phyloP scores from a whole-genome alignment of 2,329 filamentous ascomycete species.

The Bipolaris cookei region DNA sequence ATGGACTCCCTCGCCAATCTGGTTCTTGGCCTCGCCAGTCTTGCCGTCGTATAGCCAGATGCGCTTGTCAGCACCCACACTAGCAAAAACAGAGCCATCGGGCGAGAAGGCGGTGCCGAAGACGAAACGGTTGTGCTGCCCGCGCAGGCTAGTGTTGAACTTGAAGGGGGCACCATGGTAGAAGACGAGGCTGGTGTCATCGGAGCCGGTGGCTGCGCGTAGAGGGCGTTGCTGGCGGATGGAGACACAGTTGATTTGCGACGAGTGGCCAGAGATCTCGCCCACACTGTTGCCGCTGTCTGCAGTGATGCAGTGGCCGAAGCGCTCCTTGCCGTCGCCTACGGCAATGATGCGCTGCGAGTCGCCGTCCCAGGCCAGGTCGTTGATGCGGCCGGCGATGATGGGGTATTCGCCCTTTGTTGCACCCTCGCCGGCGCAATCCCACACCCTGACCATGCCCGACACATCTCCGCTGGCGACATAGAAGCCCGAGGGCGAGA shows the following conservation, averaged over 20 bases:
- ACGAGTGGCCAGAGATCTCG: constrained; percentile 90
- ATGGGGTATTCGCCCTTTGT: constrained; percentile 95
- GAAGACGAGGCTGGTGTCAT: constrained; percentile 89
- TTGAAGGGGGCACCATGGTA: constrained; percentile 95
- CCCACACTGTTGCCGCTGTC: constrained; percentile 97
- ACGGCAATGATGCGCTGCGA: constrained; percentile 96
- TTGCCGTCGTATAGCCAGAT: constrained; percentile 98
- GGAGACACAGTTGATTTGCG: constrained; percentile 87
- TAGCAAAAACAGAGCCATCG: constrained; percentile 80
- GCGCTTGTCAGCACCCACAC: constrained; percentile 87
- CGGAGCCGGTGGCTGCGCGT: constrained; percentile 86
- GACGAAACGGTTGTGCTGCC: constrained; percentile 85
- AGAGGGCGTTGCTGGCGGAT: constrained; percentile 90
- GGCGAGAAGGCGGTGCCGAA: constrained; percentile 89
- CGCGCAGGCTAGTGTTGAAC: constrained; percentile 82
- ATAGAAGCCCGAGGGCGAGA: constrained; percentile 93
- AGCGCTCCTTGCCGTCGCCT: constrained; percentile 91
- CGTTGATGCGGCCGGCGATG: constrained; percentile 92
- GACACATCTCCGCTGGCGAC: constrained; percentile 88
- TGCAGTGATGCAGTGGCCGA: constrained; percentile 85
- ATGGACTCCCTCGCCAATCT: constrained; percentile 84
- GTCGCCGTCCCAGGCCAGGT: constrained; percentile 97
- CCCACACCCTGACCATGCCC: constrained; percentile 90
- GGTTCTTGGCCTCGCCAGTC: constrained; percentile 80
- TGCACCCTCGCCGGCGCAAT: constrained; percentile 80